Percentiles rank a stretch among this genome's conserved stretches.
phyloP scores from a whole-genome alignment of 73 alveolate species.

The Tetrahymena elliotti region DNA sequence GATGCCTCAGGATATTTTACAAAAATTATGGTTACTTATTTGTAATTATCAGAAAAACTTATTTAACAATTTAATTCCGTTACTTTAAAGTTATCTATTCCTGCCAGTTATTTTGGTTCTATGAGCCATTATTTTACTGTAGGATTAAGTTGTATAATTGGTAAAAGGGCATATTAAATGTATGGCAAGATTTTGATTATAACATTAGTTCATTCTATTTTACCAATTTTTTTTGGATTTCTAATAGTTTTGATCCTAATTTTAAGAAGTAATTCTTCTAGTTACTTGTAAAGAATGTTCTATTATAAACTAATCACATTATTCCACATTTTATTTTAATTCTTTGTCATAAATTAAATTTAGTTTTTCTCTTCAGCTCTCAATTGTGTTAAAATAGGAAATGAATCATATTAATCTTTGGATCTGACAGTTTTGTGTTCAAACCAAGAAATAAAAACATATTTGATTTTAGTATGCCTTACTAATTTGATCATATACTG shows the following conservation, averaged over 20 bases:
- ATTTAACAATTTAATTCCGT: background rate
- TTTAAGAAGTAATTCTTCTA: background rate
- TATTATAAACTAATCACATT: background rate
- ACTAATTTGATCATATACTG: no score
- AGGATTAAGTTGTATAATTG: background rate
- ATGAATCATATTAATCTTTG: background rate
- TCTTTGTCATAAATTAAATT: background rate
- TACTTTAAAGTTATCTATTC: background rate
- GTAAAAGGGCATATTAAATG: background rate
- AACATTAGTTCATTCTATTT: background rate
- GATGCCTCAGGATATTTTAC: background rate
- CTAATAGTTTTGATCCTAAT: background rate
- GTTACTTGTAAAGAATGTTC: background rate
- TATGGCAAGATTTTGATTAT: background rate
- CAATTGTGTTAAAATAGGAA: background rate
- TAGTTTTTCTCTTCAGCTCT: background rate
- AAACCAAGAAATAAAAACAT: background rate
- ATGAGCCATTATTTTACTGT: background rate
- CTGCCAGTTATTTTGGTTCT: background rate
- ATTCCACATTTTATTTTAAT: background rate
- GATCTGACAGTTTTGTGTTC: background rate
- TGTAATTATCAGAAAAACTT: background rate
- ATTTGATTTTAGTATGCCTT: no score
- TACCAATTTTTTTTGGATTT: background rate
- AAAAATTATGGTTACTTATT: background rate